Base-by-base conservation (phyloP, 768 basidiomycete genomes). In the Terana coerulea region DNA sequence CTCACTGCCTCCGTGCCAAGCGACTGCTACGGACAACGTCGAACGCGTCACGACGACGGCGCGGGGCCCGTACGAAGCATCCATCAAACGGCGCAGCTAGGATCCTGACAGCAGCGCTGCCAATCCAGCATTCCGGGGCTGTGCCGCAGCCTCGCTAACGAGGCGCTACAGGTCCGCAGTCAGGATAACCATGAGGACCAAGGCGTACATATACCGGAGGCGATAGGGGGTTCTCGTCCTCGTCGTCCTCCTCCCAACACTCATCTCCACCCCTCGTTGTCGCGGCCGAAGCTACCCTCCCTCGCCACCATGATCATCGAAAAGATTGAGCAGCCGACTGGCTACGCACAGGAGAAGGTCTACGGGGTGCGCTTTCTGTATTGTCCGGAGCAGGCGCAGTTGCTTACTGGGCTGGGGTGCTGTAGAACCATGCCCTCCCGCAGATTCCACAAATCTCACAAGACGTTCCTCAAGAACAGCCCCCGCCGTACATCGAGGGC, bases 401-500 rank as follows among this genome's bases (percentile, higher is more conserved):
- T 8, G 34, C 3, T 4, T 8, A 35, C 4, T 3, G 34, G 2
- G 34, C 34, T 35, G 34, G 17, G 37, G n/a, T 37, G 15, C 21
- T n/a, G 22, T 21, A 33, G 30, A 5, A 29, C 10, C 29, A 30
- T 5, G 45, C 14, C 12, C 28, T 46, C 2, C 45, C 45, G 22
- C 45, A n/a, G 45, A 29, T 34, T 10, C 30, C 31, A 4, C n/a
- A n/a, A n/a, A n/a, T n/a, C n/a, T 10, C 39, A 11, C 3, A 34
- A 51, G 37, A n/a, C n/a, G n/a, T n/a, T n/a, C n/a, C n/a, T n/a
- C 48, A 47, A 24, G 55, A 56, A 35, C 46, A 36, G 25, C 56
- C 56, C 6, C 56, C 56, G 19, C 56, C 56, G 28, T 57, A 57
- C 36, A 48, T 35, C 22, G 56, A 44, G 21, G 52, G 40, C 11